Conservation (phyloP, 176 grass and related monocot genomes). For the sorghum (Sorghum bicolor) region Sorghum_bicolor_NCBIv3 NC_012872.2:52048501-52049000, state of each 20-base stretch:
- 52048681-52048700: conserved; percentile 15
- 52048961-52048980: conserved; percentile 55
- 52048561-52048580: not conserved
- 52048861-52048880: conserved; percentile 80
- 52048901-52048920: conserved; percentile 50
- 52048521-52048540: not conserved
- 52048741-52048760: conserved; percentile 27
- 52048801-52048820: no score
- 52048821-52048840: conserved; percentile 66
- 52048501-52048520: not conserved
- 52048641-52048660: conserved; percentile 12
- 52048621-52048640: not conserved
- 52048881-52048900: conserved; percentile 75
- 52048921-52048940: conserved; percentile 54
- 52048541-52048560: not conserved
- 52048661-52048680: not conserved
- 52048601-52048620: not conserved
- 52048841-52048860: conserved; percentile 62
- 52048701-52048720: conserved; percentile 29
- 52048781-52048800: no score
- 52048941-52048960: conserved; percentile 97
- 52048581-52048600: conserved; percentile 14
- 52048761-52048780: no score
- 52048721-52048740: not conserved
- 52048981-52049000: conserved; percentile 63